A percentile compares a stretch with the other conserved stretches of the same genome.
Evolutionary conservation across 2,329 filamentous ascomycete species (phyloP).

Genomic region (Elsinoe perseae): DNA sequence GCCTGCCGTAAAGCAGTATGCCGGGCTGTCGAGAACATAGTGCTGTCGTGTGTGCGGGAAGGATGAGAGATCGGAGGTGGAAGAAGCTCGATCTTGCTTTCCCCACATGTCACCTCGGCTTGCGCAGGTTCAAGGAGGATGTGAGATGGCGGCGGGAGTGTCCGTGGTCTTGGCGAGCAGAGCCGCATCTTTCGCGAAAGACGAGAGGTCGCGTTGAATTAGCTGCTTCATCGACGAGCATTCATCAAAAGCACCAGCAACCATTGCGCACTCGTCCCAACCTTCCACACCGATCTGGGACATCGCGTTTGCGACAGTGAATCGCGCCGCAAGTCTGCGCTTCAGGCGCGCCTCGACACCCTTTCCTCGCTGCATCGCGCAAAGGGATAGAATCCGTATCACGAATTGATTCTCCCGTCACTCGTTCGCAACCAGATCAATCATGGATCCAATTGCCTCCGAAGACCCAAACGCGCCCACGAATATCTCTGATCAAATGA

Average conservation of each 20-base stretch:
- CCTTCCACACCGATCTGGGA: background rate
- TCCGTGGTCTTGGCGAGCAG: background rate
- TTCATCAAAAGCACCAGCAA: background rate
- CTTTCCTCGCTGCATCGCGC: background rate
- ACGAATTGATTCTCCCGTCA: background rate
- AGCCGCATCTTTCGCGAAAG: slow-evolving; percentile 14
- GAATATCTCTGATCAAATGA: slow-evolving; percentile 30
- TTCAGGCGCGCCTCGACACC: background rate
- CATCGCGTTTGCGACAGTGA: background rate
- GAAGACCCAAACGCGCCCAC: slow-evolving; percentile 24
- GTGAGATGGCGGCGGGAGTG: background rate
- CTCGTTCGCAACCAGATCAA: background rate
- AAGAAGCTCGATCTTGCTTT: slow-evolving; percentile 7
- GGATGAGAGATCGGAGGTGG: slow-evolving; percentile 2
- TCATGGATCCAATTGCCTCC: slow-evolving; percentile 19
- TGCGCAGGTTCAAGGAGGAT: slow-evolving; percentile 11
- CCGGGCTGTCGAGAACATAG: slow-evolving; percentile 20
- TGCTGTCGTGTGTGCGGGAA: slow-evolving; percentile 11
- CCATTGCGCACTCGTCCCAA: background rate
- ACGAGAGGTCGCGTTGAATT: slow-evolving; percentile 10
- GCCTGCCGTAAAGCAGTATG: slow-evolving; percentile 20
- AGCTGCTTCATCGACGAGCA: background rate
- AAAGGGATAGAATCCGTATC: background rate
- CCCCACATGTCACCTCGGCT: slow-evolving; percentile 14
- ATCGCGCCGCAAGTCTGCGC: background rate